phyloP scores from a whole-genome alignment of 225 moss, liverwort and hornwort species.

The Pleurozium schreberi region DNA sequence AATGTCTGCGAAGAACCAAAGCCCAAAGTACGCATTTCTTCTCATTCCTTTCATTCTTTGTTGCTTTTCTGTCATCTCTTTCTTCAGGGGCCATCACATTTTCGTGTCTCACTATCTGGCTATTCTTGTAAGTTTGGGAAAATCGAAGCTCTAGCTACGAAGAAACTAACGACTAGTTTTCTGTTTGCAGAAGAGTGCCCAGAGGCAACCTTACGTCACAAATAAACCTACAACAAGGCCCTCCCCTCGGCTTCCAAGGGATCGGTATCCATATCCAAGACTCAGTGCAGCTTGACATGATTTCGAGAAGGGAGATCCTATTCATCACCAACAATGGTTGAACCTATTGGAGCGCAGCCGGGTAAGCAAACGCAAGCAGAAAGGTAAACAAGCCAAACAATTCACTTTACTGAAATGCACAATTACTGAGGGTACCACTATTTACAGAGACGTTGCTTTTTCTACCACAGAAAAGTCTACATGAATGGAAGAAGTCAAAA shows the following conservation, averaged over 20 bases:
- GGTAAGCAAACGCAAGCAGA: not conserved
- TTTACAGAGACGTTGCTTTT: not conserved
- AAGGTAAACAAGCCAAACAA: not conserved
- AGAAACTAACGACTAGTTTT: not conserved
- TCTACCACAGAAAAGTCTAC: not conserved
- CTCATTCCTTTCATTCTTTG: not conserved
- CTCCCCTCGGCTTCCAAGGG: conserved; percentile 15
- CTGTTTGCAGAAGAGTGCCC: not conserved
- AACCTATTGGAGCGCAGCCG: not conserved
- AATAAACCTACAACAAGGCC: conserved; percentile 9
- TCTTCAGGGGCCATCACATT: not conserved
- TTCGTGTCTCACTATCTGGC: too few relatives aligned
- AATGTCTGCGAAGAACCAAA: conserved; percentile 39
- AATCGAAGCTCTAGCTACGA: not conserved
- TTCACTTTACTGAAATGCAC: not conserved
- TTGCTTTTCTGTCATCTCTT: not conserved
- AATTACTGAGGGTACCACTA: not conserved
- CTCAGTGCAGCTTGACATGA: not conserved
- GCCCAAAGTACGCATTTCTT: conserved; percentile 19
- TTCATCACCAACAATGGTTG: not conserved
- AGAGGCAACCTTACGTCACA: not conserved
- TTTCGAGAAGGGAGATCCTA: not conserved
- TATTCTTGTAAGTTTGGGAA: not conserved
- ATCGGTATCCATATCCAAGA: conserved; percentile 14
- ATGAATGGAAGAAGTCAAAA: not conserved